Percentiles rank a stretch among this genome's conserved stretches.
Evolutionary conservation across 192 early-diverging fungal genomes (phyloP).

Genomic region (Gaertneriomyces semiglobifer): DNA sequence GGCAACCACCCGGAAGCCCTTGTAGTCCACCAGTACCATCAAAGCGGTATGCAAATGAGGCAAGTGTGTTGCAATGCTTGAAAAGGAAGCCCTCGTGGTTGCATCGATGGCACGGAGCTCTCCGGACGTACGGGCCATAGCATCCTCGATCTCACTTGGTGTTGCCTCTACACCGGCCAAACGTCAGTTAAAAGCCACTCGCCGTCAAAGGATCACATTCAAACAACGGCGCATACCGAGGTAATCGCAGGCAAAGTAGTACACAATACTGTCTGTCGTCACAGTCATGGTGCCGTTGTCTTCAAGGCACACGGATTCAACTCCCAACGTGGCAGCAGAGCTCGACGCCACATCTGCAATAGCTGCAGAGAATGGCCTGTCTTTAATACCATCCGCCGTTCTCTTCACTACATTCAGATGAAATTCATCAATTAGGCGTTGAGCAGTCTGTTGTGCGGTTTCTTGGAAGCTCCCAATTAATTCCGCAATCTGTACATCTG

Average conservation of each 20-base stretch:
- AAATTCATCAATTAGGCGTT: slow-evolving; percentile 49
- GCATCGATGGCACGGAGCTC: slow-evolving; percentile 48
- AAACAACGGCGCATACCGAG: slow-evolving; percentile 26
- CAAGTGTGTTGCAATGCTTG: slow-evolving; percentile 12
- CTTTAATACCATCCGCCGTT: too few species aligned
- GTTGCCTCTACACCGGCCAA: slow-evolving; percentile 31
- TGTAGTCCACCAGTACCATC: slow-evolving; percentile 56
- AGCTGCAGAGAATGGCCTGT: too few species aligned
- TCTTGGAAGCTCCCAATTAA: slow-evolving; percentile 51
- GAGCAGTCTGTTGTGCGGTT: slow-evolving; percentile 37
- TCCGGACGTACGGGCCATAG: slow-evolving; percentile 30
- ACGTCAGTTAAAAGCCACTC: background rate
- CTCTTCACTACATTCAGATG: slow-evolving; percentile 27
- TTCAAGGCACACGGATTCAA: too few species aligned
- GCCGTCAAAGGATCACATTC: slow-evolving; percentile 11
- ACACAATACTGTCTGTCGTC: slow-evolving; percentile 42
- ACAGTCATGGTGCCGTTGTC: slow-evolving; percentile 4
- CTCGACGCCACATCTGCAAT: too few species aligned
- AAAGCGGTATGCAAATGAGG: slow-evolving; percentile 42
- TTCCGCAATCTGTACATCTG: slow-evolving; percentile 48
- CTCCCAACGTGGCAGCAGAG: too few species aligned
- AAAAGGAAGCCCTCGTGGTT: slow-evolving; percentile 31
- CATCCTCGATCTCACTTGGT: slow-evolving; percentile 32
- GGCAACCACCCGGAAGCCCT: slow-evolving; percentile 54
- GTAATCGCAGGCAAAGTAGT: slow-evolving; percentile 48